These are phyloP conservation scores for Insectozyma bohioensis DNA, from an alignment of 1,139 yeast species.

Conservation along the genomic window DNA sequence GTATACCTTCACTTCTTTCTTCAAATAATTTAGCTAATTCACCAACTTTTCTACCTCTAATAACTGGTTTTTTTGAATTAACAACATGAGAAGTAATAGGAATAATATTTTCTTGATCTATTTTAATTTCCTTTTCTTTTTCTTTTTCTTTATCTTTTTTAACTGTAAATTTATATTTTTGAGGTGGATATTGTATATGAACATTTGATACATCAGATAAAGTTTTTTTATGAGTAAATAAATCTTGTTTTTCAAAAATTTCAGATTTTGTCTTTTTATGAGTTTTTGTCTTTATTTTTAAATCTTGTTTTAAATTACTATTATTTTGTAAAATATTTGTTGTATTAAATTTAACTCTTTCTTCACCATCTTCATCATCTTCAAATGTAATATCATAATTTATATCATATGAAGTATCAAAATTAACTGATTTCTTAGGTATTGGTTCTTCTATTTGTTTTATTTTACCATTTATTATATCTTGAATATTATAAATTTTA, in stretches of 20 bases:
- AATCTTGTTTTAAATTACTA: slow-evolving; percentile 9
- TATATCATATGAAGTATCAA: slow-evolving; percentile 30
- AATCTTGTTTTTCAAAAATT: background rate
- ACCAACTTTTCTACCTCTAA: slow-evolving; percentile 54
- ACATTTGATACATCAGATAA: slow-evolving; percentile 26
- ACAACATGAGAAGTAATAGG: background rate
- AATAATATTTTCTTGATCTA: background rate
- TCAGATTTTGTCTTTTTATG: background rate
- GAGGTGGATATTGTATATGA: slow-evolving; percentile 39
- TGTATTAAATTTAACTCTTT: slow-evolving; percentile 18
- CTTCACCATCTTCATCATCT: slow-evolving; percentile 20
- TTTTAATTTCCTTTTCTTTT: background rate
- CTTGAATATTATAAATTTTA: slow-evolving; percentile 19
- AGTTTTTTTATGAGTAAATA: slow-evolving; percentile 6
- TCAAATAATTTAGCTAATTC: slow-evolving; percentile 56
- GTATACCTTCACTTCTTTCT: slow-evolving; percentile 54
- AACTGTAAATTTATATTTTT: slow-evolving; percentile 31
- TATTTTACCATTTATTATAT: slow-evolving; percentile 22
- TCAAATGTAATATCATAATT: slow-evolving; percentile 31
- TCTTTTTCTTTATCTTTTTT: background rate
- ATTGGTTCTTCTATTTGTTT: too few species aligned
- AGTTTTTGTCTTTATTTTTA: background rate
- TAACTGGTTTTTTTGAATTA: slow-evolving; percentile 41
- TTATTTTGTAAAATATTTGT: slow-evolving; percentile 16
- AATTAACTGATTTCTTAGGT: background rate